phyloP scores from a whole-genome alignment of 2,329 filamentous ascomycete species.

The Trichothecium sympodiale region DNA sequence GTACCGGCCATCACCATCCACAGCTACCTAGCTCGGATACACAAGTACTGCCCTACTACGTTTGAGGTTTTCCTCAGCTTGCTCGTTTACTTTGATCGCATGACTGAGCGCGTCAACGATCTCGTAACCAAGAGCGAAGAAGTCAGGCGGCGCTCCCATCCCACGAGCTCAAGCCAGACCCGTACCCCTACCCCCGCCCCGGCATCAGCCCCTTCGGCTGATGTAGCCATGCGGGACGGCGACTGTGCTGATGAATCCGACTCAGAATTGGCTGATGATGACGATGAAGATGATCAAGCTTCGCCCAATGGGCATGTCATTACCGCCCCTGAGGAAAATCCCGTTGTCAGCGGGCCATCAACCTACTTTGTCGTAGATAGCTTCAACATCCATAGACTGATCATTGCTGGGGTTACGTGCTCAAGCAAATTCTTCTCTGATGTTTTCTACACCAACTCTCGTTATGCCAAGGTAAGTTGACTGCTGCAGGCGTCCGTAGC shows the following conservation, averaged over 20 bases:
- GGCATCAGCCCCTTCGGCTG: slow-evolving; percentile 5
- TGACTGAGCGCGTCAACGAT: slow-evolving; percentile 92
- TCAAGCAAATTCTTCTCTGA: slow-evolving; percentile 99
- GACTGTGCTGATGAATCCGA: slow-evolving; percentile 31
- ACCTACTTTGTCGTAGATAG: slow-evolving; percentile 89
- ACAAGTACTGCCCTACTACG: slow-evolving; percentile 97
- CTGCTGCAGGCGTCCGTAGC: neutral
- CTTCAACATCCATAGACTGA: slow-evolving; percentile 94
- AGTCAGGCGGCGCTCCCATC: slow-evolving; percentile 25
- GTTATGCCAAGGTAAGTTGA: slow-evolving; percentile 84
- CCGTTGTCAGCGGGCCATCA: slow-evolving; percentile 19
- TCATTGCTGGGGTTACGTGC: slow-evolving; percentile 94
- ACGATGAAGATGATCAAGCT: slow-evolving; percentile 18
- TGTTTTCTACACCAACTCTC: slow-evolving; percentile 97
- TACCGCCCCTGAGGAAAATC: slow-evolving; percentile 12
- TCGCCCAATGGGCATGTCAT: slow-evolving; percentile 7
- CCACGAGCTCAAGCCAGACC: slow-evolving; percentile 7
- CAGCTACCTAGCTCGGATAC: slow-evolving; percentile 89
- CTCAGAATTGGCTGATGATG: slow-evolving; percentile 39
- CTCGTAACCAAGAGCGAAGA: slow-evolving; percentile 59
- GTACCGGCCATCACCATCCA: slow-evolving; percentile 93
- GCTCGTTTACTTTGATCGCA: slow-evolving; percentile 94
- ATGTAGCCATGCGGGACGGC: slow-evolving; percentile 17
- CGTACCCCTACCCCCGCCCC: neutral
- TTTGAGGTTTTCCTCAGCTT: slow-evolving; percentile 96